phyloP scores from a whole-genome alignment of 495 filamentous ascomycete species.

The Penicillium goetzii region DNA sequence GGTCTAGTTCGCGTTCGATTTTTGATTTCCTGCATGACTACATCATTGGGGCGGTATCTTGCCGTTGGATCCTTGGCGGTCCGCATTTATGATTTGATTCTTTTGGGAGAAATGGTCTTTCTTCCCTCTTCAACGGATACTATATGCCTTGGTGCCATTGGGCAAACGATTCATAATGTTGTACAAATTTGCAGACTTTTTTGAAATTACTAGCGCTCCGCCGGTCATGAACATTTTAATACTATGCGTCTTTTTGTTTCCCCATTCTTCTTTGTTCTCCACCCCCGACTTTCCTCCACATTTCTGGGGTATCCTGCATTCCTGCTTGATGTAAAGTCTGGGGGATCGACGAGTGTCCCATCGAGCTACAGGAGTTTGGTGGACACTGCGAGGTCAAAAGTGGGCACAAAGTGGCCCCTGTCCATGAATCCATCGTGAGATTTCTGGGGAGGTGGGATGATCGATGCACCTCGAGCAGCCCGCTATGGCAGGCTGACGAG shows the following conservation, averaged over 20 bases:
- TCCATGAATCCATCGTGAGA: not conserved
- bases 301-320: not conserved
- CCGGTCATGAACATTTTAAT: not conserved
- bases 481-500: not conserved
- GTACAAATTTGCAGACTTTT: not conserved
- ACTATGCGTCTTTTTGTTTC: not conserved
- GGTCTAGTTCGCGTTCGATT: conserved; percentile 10
- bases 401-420: not conserved
- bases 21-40: conserved; percentile 16
- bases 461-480: not conserved
- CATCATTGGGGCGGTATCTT: conserved; percentile 17
- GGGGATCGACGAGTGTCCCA: not conserved
- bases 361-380: not conserved
- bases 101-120: conserved; percentile 7
- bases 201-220: not conserved
- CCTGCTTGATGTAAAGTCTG: not conserved
- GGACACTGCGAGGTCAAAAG: not conserved
- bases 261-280: not conserved
- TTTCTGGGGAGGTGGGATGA: not conserved
- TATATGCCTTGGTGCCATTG: conserved; percentile 1
- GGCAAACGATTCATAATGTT: not conserved
- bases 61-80: conserved; percentile 10
- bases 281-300: not conserved
- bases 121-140: not conserved
- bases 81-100: conserved; percentile 11